These are phyloP conservation scores for Truncatella angustata DNA, from an alignment of 2,329 filamentous ascomycete species.

Conservation along the genomic window DNA sequence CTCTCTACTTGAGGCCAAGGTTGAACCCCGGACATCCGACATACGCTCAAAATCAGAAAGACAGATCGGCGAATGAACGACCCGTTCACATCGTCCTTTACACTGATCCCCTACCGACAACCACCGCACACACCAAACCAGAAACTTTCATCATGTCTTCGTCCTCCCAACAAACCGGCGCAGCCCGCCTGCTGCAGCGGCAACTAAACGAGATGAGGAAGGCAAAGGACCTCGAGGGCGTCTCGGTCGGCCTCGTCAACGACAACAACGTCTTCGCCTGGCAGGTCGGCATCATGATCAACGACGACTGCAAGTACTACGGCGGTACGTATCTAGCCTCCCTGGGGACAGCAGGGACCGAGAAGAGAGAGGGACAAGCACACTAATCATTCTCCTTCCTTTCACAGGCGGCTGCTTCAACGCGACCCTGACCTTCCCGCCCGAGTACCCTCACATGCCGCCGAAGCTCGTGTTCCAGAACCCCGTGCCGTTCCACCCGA, in stretches of 20 bases:
- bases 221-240: conserved; percentile 87
- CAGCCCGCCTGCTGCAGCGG: conserved; percentile 71
- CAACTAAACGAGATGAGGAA: conserved; percentile 95
- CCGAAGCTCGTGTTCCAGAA: conserved; percentile 84
- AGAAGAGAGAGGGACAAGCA: background rate
- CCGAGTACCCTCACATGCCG: conserved; percentile 81
- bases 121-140: too few relatives aligned
- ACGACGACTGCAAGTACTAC: conserved; percentile 89
- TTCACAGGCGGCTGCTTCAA: conserved; percentile 83
- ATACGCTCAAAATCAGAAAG: too few relatives aligned
- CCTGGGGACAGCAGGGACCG: background rate
- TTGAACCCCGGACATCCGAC: too few relatives aligned
- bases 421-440: conserved; percentile 78
- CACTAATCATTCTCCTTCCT: background rate
- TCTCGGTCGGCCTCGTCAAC: conserved; percentile 84
- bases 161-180: conserved; percentile 48
- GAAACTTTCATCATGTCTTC: too few relatives aligned
- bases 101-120: too few relatives aligned
- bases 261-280: conserved; percentile 92
- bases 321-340: conserved; percentile 62
- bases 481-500: conserved; percentile 87
- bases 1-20: too few relatives aligned
- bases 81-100: too few relatives aligned
- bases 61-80: too few relatives aligned
- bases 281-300: conserved; percentile 99